A percentile compares a stretch with the other conserved stretches of the same genome.
These are phyloP conservation scores for Stachybotrys elegans DNA, from an alignment of 2,329 filamentous ascomycete genomes.

Conservation along the genomic window DNA sequence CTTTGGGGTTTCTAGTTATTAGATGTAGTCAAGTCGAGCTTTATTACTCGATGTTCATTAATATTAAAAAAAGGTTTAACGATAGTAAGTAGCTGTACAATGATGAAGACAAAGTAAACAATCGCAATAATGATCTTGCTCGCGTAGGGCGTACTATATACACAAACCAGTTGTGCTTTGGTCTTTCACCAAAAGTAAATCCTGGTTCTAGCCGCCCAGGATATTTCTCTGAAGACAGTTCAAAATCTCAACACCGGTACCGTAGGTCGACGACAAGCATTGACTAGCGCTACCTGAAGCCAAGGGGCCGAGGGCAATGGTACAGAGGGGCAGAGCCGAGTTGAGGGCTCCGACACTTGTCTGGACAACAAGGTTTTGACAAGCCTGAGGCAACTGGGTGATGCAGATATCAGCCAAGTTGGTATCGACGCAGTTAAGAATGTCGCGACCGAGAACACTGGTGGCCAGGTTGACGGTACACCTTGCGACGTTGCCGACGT, in stretches of 20 bases:
- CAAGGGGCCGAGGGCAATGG: slow-evolving; percentile 3
- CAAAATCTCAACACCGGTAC: slow-evolving; percentile 2
- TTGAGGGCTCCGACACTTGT: not conserved
- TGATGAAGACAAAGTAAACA: too few relatives aligned
- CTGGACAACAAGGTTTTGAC: not conserved
- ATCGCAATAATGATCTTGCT: too few relatives aligned
- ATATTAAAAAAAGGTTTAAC: too few relatives aligned
- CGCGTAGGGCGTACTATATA: too few relatives aligned
- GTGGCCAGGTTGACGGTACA: not conserved
- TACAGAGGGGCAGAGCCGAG: slow-evolving; percentile 2
- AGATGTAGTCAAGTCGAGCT: too few relatives aligned
- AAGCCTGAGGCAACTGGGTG: not conserved
- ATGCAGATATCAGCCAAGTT: not conserved
- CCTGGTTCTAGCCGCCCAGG: too few relatives aligned
- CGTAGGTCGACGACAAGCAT: slow-evolving; percentile 4
- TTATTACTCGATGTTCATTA: too few relatives aligned
- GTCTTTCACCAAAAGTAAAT: too few relatives aligned
- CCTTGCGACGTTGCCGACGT: not conserved
- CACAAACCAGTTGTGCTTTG: too few relatives aligned
- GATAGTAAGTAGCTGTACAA: too few relatives aligned
- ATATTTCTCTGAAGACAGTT: slow-evolving; percentile 6
- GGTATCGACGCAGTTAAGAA: not conserved
- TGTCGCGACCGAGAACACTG: not conserved
- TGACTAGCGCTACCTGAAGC: not conserved
- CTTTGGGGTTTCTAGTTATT: too few relatives aligned